Conservation (phyloP, 495 filamentous ascomycete species). For the Podospora tetraspora region DNA sequence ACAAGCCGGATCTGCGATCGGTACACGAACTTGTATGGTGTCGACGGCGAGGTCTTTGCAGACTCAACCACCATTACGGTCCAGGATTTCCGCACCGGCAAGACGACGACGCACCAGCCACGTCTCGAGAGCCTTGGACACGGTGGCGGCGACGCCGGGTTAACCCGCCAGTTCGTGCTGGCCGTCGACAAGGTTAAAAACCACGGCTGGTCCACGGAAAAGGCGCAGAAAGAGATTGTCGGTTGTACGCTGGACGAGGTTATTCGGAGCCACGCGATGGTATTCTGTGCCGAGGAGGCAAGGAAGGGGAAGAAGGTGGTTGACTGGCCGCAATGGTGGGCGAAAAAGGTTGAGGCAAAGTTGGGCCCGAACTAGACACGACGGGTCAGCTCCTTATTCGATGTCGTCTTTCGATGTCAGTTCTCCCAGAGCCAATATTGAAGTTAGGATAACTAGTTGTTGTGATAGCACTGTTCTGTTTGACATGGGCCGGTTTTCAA, state of each 20-base stretch:
- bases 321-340: slow-evolving; percentile 78
- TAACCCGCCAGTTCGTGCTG: slow-evolving; percentile 70
- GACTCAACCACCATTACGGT: slow-evolving; percentile 62
- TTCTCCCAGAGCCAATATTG: background rate
- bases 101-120: slow-evolving; percentile 49
- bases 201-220: slow-evolving; percentile 56
- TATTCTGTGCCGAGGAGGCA: slow-evolving; percentile 91
- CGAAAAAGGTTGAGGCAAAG: slow-evolving; percentile 40
- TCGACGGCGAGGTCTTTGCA: slow-evolving; percentile 76
- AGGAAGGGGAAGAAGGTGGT: slow-evolving; percentile 62
- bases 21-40: slow-evolving; percentile 77
- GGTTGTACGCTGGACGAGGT: slow-evolving; percentile 81
- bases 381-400: background rate
- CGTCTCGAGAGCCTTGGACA: slow-evolving; percentile 55
- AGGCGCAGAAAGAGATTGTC: slow-evolving; percentile 69
- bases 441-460: background rate
- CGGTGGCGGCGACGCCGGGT: slow-evolving; percentile 83
- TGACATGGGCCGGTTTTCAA: too few species aligned
- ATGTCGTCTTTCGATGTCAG: background rate
- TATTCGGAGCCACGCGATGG: slow-evolving; percentile 83
- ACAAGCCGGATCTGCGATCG: slow-evolving; percentile 83
- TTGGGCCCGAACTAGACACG: slow-evolving; percentile 5
- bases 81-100: slow-evolving; percentile 56
- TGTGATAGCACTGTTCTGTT: background rate
- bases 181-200: slow-evolving; percentile 79